Evolutionary conservation across 2,329 filamentous ascomycete genomes (phyloP), one percentile per base, ranked within the genome.

Genomic region (Colletotrichum camelliae): DNA sequence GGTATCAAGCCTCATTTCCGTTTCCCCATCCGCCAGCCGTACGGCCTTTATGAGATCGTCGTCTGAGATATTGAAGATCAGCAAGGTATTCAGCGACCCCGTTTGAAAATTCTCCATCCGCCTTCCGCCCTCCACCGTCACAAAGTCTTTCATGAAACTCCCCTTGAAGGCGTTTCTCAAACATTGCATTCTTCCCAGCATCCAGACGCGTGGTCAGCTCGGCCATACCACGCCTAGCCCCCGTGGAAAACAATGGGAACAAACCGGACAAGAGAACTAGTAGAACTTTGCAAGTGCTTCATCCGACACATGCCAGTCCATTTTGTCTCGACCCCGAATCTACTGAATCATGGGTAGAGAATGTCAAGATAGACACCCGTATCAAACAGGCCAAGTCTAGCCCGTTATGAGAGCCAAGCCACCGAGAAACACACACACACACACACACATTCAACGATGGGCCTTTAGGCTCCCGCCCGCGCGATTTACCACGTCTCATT

Each of bases 241-340:
- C 35, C 24, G 29, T 57, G 64, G 69, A 57, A 62, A 29, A 73
- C 43, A 73, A 65, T 72, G 58, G 48, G 31, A 68, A 64, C 21
- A 73, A 73, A 31, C 37, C 64, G 35, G 65, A 68, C 33, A 37
- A 72, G 60, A 35, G 39, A 10, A 8, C 35, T 21, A 15, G n/a
- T 48, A 57, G 1, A 24, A 29, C 33, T 71, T 39, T 29, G 9
- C 39, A 62, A 69, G 70, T 73, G 57, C 70, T 48, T 73, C 73
- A 73, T 75, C 70, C 73, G 73, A 75, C 64, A 73, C 64, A 75
- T 48, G 13, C 57, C 7, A 31, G 62, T 48, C 4, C 39, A 61
- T 35, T 64, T 58, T 73, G 70, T 69, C 70, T 75, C 27, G 70
- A 73, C 33, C 48, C 52, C 55, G 18, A 43, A n/a, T 58, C 67